phyloP scores from a whole-genome alignment of 805 yeast genomes.

The Candida chauliodis region DNA sequence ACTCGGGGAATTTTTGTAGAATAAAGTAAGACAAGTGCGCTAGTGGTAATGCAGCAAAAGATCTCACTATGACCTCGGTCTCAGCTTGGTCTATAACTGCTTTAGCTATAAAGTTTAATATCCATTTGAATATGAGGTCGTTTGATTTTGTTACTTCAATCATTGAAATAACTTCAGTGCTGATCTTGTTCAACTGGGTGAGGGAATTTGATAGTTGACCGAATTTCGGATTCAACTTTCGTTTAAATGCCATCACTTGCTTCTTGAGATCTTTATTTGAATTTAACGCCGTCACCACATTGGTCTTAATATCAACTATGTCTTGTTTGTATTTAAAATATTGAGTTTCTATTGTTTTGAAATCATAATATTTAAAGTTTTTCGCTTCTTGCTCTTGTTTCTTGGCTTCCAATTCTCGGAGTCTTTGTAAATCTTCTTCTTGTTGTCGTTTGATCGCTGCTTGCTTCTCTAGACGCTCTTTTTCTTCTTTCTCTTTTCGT shows the following conservation, averaged over 20 bases:
- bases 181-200: conserved; percentile 52
- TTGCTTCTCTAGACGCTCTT: conserved; percentile 16
- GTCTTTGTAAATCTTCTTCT: conserved; percentile 14
- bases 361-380: conserved; percentile 32
- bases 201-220: conserved; percentile 84
- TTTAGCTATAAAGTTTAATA: conserved; percentile 79
- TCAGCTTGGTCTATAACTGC: conserved; percentile 89
- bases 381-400: conserved; percentile 16
- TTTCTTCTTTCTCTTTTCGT: conserved; percentile 14
- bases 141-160: conserved; percentile 46
- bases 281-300: conserved; percentile 55
- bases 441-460: conserved; percentile 19
- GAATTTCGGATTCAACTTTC: conserved; percentile 81
- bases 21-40: conserved; percentile 61
- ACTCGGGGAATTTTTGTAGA: conserved; percentile 45
- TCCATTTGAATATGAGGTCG: conserved; percentile 63
- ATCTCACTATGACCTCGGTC: conserved; percentile 79
- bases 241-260: conserved; percentile 53
- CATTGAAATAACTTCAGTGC: conserved; percentile 47
- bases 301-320: conserved; percentile 55
- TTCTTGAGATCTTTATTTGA: conserved; percentile 50
- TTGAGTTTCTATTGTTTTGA: conserved; percentile 33
- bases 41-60: conserved; percentile 75
- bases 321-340: conserved; percentile 48
- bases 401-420: conserved; percentile 18